These are phyloP conservation scores for Pseudogymnoascus verrucosus DNA, from an alignment of 2,329 filamentous ascomycete genomes.

Conservation along the genomic window DNA sequence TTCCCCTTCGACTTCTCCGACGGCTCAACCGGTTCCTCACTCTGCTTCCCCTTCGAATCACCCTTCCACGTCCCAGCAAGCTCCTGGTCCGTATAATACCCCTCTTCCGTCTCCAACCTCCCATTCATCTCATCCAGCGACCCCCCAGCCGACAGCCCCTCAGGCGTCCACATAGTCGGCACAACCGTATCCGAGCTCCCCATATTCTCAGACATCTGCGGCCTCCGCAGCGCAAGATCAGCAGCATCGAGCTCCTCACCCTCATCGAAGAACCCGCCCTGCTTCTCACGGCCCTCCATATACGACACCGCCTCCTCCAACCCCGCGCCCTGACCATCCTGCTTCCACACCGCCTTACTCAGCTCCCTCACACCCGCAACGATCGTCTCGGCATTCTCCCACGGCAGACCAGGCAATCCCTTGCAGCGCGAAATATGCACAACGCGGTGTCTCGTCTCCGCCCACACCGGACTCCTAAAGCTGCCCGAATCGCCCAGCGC, in stretches of 20 bases:
- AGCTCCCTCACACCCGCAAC: not conserved
- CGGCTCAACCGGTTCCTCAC: not conserved
- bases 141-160: not conserved
- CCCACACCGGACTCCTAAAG: not conserved
- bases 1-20: not conserved
- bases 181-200: not conserved
- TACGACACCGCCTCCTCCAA: not conserved
- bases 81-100: not conserved
- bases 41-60: not conserved
- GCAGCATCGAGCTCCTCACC: not conserved
- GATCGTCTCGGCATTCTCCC: constrained; percentile 2
- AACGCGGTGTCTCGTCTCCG: not conserved
- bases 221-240: not conserved
- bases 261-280: not conserved
- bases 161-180: not conserved
- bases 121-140: not conserved
- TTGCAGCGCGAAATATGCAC: not conserved
- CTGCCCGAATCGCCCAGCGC: not conserved
- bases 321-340: not conserved
- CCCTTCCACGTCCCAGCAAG: constrained; percentile 2
- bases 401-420: not conserved
- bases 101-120: not conserved
- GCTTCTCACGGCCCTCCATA: not conserved
- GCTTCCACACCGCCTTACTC: not conserved
- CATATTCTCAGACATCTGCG: not conserved